A percentile compares a stretch with the other conserved stretches of the same genome.
Conservation (phyloP, 805 yeast genomes). For the Helenozyma rhizophorensis region DNA sequence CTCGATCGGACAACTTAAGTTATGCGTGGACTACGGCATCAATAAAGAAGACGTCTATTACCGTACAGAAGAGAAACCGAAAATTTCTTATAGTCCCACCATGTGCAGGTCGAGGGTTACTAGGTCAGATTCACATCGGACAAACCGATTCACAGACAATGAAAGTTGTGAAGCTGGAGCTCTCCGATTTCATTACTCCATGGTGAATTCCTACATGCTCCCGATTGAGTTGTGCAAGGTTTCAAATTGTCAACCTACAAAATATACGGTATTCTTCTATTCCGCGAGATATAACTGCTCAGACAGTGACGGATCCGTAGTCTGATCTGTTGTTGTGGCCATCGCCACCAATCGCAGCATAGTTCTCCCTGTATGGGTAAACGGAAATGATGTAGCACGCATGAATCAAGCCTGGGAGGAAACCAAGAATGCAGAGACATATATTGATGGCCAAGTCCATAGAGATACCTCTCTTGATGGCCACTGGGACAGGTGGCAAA, state of each 20-base stretch:
- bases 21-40: slow-evolving; percentile 22
- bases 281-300: not conserved
- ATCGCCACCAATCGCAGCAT: slow-evolving; percentile 26
- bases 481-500: slow-evolving; percentile 76
- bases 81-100: too few relatives aligned
- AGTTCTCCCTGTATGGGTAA: slow-evolving; percentile 48
- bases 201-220: too few relatives aligned
- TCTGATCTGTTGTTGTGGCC: slow-evolving; percentile 23
- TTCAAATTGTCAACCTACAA: too few relatives aligned
- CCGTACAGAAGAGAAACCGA: too few relatives aligned
- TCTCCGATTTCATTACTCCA: too few relatives aligned
- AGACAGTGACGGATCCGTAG: slow-evolving; percentile 6
- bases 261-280: too few relatives aligned
- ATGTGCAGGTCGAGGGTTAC: too few relatives aligned
- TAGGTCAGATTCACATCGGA: too few relatives aligned
- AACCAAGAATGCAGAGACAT: slow-evolving; percentile 66
- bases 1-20: slow-evolving; percentile 45
- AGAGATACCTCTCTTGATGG: slow-evolving; percentile 70
- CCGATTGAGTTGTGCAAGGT: too few relatives aligned
- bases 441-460: slow-evolving; percentile 68
- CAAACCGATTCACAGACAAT: too few relatives aligned
- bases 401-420: slow-evolving; percentile 74
- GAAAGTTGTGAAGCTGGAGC: too few relatives aligned
- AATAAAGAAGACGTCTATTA: too few relatives aligned
- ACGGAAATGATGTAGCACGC: slow-evolving; percentile 73